Evolutionary conservation across 805 yeast species (phyloP).

Genomic region (Blastobotrys mokoenaii): DNA sequence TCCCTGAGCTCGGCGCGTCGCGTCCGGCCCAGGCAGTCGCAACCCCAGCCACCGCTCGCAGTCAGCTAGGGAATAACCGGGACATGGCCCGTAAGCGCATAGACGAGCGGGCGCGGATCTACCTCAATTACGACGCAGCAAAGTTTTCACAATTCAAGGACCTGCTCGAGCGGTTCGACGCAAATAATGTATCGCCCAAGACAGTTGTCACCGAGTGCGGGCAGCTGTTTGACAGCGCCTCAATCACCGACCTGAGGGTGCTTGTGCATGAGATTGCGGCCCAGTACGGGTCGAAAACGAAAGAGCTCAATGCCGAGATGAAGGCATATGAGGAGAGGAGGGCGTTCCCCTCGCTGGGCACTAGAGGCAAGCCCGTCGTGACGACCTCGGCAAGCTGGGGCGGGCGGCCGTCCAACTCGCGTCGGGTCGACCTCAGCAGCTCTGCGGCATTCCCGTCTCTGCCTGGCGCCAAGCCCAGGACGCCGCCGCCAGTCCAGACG

Average conservation of each 20-base stretch:
- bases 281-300: conserved; percentile 4
- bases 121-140: conserved; percentile 45
- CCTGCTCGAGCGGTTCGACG: conserved; percentile 41
- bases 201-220: conserved; percentile 42
- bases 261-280: conserved; percentile 13
- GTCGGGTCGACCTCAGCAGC: too few relatives aligned
- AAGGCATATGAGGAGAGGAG: conserved; percentile 8
- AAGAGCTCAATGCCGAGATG: conserved; percentile 6
- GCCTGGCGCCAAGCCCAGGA: neutral
- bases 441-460: conserved; percentile 1
- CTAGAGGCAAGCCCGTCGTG: neutral
- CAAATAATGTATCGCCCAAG: conserved; percentile 38
- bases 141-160: conserved; percentile 42
- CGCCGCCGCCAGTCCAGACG: neutral
- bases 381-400: neutral
- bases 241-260: conserved; percentile 6
- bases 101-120: conserved; percentile 80
- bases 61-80: conserved; percentile 10
- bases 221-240: conserved; percentile 35
- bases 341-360: conserved; percentile 1
- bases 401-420: neutral
- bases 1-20: conserved; percentile 20
- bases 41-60: neutral
- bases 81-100: conserved; percentile 40
- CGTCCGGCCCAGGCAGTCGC: neutral